phyloP scores from a whole-genome alignment of 2,329 filamentous ascomycete genomes.

The Colletotrichum gloeosporioides region DNA sequence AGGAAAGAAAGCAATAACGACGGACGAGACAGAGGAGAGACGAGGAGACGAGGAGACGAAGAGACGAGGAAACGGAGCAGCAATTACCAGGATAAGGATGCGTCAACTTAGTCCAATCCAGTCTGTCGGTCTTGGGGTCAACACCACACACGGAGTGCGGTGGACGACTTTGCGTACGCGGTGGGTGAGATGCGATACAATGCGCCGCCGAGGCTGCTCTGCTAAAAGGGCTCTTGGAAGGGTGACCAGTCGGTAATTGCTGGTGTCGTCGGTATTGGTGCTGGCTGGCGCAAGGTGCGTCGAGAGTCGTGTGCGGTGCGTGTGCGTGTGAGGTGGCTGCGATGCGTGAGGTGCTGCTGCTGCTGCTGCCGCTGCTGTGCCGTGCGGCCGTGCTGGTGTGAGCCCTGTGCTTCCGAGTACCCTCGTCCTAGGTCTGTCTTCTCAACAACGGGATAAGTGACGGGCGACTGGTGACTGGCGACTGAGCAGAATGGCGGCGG shows the following conservation, averaged over 20 bases:
- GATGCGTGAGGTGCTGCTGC: neutral
- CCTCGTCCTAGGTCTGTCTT: neutral
- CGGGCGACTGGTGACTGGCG: neutral
- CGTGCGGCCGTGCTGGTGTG: neutral
- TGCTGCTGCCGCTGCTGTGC: neutral
- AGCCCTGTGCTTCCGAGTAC: neutral
- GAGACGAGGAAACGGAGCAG: neutral
- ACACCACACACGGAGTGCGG: constrained; percentile 19
- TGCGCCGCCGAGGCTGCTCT: neutral
- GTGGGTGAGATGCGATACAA: neutral
- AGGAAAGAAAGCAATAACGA: neutral
- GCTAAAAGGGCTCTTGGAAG: neutral
- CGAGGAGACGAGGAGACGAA: neutral
- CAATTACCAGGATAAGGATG: constrained; percentile 12
- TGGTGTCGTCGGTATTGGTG: neutral
- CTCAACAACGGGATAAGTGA: neutral
- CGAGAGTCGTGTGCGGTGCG: neutral
- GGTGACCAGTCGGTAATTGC: neutral
- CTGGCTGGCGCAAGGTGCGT: neutral
- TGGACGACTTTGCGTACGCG: neutral
- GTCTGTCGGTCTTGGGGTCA: constrained; percentile 4
- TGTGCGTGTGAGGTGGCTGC: neutral
- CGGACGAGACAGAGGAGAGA: neutral
- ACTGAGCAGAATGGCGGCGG: neutral
- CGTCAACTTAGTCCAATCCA: constrained; percentile 2